A percentile compares a stretch with the other conserved stretches of the same genome.
These are phyloP conservation scores for Russula sp. DNA, from an alignment of 768 basidiomycete species.

Conservation along the genomic window DNA sequence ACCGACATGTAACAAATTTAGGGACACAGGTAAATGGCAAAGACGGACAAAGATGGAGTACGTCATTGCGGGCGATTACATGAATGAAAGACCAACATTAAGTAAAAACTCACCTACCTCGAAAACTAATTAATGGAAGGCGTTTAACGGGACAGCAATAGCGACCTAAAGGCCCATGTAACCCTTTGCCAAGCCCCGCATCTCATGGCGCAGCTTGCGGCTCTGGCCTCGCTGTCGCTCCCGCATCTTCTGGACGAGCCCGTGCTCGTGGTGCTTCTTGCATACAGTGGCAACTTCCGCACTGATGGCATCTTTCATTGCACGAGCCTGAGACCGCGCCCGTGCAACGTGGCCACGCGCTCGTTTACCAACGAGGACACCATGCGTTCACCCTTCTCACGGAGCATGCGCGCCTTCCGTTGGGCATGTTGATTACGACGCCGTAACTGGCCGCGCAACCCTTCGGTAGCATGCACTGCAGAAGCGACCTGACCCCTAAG, in stretches of 20 bases:
- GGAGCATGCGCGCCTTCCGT: conserved; percentile 34
- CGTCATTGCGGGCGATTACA: conserved; percentile 11
- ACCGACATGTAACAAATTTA: conserved; percentile 15
- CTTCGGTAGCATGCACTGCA: conserved; percentile 21
- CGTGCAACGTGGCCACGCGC: conserved; percentile 32
- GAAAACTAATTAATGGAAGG: conserved; percentile 1
- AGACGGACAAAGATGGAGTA: neutral
- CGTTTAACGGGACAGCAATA: neutral
- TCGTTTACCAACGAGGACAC: conserved; percentile 32
- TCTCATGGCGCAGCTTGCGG: conserved; percentile 20
- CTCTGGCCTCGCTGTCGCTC: conserved; percentile 25
- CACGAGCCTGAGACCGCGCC: conserved; percentile 35
- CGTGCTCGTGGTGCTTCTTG: conserved; percentile 11
- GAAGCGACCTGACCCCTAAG: conserved; percentile 21
- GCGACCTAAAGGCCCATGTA: conserved; percentile 20
- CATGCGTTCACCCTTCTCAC: conserved; percentile 34
- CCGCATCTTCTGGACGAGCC: conserved; percentile 23
- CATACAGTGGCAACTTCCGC: conserved; percentile 17
- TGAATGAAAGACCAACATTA: conserved; percentile 6
- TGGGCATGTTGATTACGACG: conserved; percentile 35
- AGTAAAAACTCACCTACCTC: conserved; percentile 25
- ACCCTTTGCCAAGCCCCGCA: conserved; percentile 19
- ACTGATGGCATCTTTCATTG: conserved; percentile 30
- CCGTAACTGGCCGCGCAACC: conserved; percentile 32
- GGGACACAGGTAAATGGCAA: conserved; percentile 12